Evolutionary conservation across 1,284 basidiomycete species (phyloP), one percentile per base, ranked within the genome.

Genomic region (Boletellus deceptivus): DNA sequence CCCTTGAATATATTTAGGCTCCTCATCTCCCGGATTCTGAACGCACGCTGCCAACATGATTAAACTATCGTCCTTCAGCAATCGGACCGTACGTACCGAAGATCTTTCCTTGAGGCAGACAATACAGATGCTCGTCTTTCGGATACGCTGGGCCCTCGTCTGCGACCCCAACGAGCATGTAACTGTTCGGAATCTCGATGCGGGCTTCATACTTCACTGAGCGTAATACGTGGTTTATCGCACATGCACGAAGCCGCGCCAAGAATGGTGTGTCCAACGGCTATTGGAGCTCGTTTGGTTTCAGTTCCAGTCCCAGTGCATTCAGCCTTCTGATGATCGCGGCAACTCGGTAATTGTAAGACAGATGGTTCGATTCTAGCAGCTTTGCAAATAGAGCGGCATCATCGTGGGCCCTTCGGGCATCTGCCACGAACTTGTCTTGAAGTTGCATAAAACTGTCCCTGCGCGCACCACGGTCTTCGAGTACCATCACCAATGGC

Each of bases 201-300:
- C 86, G 74, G 0, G 88, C 89, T 33, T 74, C 72, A 57, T 89
- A 81, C 60, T 91, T 91, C 61, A 91, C 80, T 44, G 80, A 80
- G 13, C 86, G 74, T 17, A 91, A 69, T 13, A 86, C 77, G 55
- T 81, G 76, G 47, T 78, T 78, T 61, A 82, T 77, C 1, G 81
- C 76, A 27, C 83, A 82, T 44, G 74, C 67, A 25, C 81, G 75
- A 17, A 86, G 63, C 46, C 79, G 75, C 10, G 74, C 70, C 0
- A 88, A 61, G 65, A 89, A 91, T 14, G 77, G 74, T 24, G 75
- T 81, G 36, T 82, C 75, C 24, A 84, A 65, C 34, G 62, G 64
- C 2, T 62, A 57, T 9, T 67, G 63, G 18, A 64, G 55, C 20
- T 63, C 55, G 43, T 69, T 72, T 18, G 72, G 59, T 29, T 73